These are phyloP conservation scores for Dictyostelium intermedium DNA, from an alignment of 78 protist species.

Conservation along the genomic window DNA sequence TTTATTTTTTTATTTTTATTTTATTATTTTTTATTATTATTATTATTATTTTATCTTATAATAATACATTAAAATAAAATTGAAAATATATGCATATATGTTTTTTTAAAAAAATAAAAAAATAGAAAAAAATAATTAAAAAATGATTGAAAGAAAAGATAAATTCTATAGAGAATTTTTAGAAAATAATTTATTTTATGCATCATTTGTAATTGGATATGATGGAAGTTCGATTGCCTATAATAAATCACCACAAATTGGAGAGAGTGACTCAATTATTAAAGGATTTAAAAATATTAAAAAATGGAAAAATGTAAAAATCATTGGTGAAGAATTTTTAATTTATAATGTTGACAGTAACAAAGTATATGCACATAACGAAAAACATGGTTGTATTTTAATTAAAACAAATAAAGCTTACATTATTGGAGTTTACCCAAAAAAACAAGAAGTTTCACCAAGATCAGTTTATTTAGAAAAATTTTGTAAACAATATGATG, in stretches of 20 bases:
- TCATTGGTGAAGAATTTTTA: slow-evolving; percentile 40
- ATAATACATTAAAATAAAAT: no score
- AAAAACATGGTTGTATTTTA: slow-evolving; percentile 27
- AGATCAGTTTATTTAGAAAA: slow-evolving; percentile 20
- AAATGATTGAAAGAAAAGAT: slow-evolving; percentile 36
- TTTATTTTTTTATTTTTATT: not conserved
- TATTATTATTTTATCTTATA: not conserved
- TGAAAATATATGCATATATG: no score
- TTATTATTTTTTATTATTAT: not conserved
- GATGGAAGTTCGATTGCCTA: slow-evolving; percentile 48
- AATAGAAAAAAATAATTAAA: not conserved
- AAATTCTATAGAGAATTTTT: slow-evolving; percentile 57
- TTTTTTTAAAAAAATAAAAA: not conserved
- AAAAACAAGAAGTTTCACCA: slow-evolving; percentile 42
- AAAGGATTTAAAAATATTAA: slow-evolving; percentile 30
- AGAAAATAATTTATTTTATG: slow-evolving; percentile 53
- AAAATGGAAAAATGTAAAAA: not conserved
- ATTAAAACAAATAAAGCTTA: slow-evolving; percentile 30
- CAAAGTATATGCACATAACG: slow-evolving; percentile 34
- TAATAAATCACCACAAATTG: slow-evolving; percentile 45
- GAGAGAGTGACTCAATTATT: slow-evolving; percentile 24
- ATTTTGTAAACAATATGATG: slow-evolving; percentile 37
- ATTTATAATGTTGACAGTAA: not conserved
- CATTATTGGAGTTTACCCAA: slow-evolving; percentile 50
- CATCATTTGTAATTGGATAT: not conserved